phyloP scores from a whole-genome alignment of 441 rosid species.

The Gossypium schwendimanii region DNA sequence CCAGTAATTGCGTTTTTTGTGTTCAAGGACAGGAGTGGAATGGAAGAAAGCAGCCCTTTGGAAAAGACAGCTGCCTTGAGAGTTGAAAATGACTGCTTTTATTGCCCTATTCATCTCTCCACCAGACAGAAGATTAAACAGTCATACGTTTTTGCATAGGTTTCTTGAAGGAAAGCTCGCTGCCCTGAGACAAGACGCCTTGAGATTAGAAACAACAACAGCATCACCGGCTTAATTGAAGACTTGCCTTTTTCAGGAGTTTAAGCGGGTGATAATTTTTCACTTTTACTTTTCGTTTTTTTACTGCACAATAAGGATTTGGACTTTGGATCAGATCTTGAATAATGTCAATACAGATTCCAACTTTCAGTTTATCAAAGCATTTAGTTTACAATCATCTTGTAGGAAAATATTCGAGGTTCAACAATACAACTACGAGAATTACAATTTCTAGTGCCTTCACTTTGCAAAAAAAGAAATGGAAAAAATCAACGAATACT shows the following conservation, averaged over 20 bases:
- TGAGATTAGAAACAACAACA: neutral
- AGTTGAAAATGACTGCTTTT: slow-evolving; percentile 39
- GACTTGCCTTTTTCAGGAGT: neutral
- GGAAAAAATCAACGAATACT: neutral
- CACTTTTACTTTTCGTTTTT: neutral
- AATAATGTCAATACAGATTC: neutral
- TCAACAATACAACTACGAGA: neutral
- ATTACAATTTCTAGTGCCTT: neutral
- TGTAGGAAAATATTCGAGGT: neutral
- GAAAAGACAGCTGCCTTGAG: slow-evolving; percentile 26
- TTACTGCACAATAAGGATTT: too few relatives aligned
- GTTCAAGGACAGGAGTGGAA: slow-evolving; percentile 64
- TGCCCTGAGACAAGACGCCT: neutral
- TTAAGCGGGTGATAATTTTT: neutral
- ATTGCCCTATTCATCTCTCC: slow-evolving; percentile 37
- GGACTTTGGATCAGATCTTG: too few relatives aligned
- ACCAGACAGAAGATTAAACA: neutral
- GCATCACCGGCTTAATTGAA: neutral
- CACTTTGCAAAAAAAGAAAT: neutral
- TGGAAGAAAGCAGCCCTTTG: slow-evolving; percentile 53
- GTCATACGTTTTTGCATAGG: neutral
- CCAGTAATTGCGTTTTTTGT: slow-evolving; percentile 59
- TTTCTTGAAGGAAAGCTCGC: neutral
- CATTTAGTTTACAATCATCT: neutral
- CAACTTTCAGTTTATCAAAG: neutral